A percentile compares a stretch with the other conserved stretches of the same genome.
These are phyloP conservation scores for Ceratobasidium sp. DNA, from an alignment of 1,284 basidiomycete species.

Conservation along the genomic window DNA sequence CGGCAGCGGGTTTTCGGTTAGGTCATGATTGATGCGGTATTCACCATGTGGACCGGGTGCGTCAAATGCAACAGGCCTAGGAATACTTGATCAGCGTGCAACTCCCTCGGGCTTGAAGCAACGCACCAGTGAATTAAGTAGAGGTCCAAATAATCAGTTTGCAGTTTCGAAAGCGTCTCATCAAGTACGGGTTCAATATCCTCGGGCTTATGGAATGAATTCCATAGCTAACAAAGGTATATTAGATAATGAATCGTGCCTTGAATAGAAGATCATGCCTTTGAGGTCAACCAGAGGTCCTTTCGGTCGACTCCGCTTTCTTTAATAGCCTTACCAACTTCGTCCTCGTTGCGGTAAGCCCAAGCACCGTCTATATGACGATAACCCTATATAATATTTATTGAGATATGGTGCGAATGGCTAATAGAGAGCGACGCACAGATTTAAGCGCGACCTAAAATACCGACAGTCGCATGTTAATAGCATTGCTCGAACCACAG, in stretches of 20 bases:
- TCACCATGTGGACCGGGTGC: conserved; percentile 60
- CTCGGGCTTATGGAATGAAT: conserved; percentile 58
- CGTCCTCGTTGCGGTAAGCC: conserved; percentile 56
- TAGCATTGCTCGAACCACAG: neutral
- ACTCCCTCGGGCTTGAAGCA: conserved; percentile 46
- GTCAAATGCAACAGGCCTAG: conserved; percentile 78
- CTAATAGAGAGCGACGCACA: neutral
- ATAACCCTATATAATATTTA: conserved; percentile 51
- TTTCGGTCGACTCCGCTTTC: conserved; percentile 60
- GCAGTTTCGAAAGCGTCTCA: conserved; percentile 62
- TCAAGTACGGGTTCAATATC: conserved; percentile 60
- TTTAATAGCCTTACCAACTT: conserved; percentile 62
- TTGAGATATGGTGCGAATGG: neutral
- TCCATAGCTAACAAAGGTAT: conserved; percentile 53
- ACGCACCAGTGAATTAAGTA: conserved; percentile 63
- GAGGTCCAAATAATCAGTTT: conserved; percentile 65
- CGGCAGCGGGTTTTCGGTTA: conserved; percentile 81
- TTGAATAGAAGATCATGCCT: conserved; percentile 44
- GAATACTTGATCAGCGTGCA: conserved; percentile 57
- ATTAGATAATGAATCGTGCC: neutral
- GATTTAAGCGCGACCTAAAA: conserved; percentile 32
- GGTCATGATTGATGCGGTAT: conserved; percentile 67
- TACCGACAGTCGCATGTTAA: neutral
- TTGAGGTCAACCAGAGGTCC: conserved; percentile 63
- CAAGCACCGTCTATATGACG: conserved; percentile 60